Evolutionary conservation across 192 early-diverging fungal genomes (phyloP).

Genomic region (Podila minutissima): DNA sequence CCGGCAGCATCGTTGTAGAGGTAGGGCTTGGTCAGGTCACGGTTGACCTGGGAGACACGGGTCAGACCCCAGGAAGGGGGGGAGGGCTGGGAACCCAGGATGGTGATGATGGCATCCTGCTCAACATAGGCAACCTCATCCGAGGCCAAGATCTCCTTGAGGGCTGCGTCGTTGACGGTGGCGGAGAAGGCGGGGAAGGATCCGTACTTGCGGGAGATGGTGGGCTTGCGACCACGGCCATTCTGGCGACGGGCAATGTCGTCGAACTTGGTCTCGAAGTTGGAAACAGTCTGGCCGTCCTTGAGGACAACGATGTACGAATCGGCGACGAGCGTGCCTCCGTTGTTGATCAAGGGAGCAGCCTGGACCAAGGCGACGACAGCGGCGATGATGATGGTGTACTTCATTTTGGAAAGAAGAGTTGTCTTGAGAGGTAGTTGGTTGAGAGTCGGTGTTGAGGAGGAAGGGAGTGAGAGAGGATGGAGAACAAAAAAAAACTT

Average conservation of each 20-base stretch:
- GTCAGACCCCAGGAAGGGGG: constrained; percentile 83
- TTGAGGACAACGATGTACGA: constrained; percentile 48
- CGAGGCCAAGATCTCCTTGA: constrained; percentile 31
- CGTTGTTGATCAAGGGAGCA: constrained; percentile 31
- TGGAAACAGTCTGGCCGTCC: constrained; percentile 11
- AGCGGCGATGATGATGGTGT: constrained; percentile 31
- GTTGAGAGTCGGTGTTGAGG: no score
- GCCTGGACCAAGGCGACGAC: constrained; percentile 22
- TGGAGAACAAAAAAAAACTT: no score
- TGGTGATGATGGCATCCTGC: constrained; percentile 79
- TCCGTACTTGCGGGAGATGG: constrained; percentile 25
- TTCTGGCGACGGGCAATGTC: constrained; percentile 37
- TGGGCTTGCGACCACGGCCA: constrained; percentile 29
- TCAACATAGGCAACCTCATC: constrained; percentile 81
- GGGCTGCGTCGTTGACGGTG: constrained; percentile 26
- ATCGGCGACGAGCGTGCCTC: constrained; percentile 26
- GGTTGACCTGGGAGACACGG: constrained; percentile 50
- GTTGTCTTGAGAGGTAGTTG: no score
- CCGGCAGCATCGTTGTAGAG: constrained; percentile 68
- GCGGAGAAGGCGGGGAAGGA: constrained; percentile 19
- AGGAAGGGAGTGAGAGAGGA: no score
- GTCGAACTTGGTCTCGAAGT: constrained; percentile 31
- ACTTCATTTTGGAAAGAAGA: constrained; percentile 25
- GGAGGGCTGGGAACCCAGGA: constrained; percentile 64
- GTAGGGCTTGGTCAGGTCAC: constrained; percentile 55